Evolutionary conservation across 2,329 filamentous ascomycete genomes (phyloP).

Genomic region (Ceratocystis destructans): DNA sequence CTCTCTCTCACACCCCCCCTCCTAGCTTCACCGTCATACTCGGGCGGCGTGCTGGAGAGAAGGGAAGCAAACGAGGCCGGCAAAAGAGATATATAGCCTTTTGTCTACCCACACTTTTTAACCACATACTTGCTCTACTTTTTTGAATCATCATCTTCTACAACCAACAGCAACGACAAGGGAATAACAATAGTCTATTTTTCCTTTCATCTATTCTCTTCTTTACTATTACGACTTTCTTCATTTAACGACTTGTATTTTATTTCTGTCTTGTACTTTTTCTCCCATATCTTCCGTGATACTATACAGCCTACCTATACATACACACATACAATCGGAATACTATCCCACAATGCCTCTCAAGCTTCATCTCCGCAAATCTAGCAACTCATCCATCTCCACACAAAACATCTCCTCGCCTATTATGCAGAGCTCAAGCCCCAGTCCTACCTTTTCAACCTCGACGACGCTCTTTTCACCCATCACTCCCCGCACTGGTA

Average conservation of each 20-base stretch:
- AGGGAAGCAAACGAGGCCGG: not conserved
- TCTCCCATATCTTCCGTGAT: no score
- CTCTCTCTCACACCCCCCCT: not conserved
- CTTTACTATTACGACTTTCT: not conserved
- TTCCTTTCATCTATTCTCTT: constrained; percentile 1
- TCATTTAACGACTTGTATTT: not conserved
- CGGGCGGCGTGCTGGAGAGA: not conserved
- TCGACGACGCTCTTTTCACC: constrained; percentile 4
- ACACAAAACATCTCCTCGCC: constrained; percentile 13
- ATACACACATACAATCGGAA: not conserved
- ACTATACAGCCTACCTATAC: not conserved
- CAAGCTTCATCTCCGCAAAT: constrained; percentile 13
- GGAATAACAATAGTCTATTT: not conserved
- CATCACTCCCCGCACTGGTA: not conserved
- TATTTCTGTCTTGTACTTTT: not conserved
- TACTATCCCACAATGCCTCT: constrained; percentile 14
- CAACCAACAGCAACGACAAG: not conserved
- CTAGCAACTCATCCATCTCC: constrained; percentile 14
- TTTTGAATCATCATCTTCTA: not conserved
- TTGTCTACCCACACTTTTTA: not conserved
- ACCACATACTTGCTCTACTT: not conserved
- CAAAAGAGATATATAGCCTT: constrained; percentile 1
- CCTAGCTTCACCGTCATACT: not conserved
- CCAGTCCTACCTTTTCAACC: constrained; percentile 11
- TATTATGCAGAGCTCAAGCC: constrained; percentile 12